Evolutionary conservation across 2,329 filamentous ascomycete genomes (phyloP).

Genomic region (Penicillium sp.): DNA sequence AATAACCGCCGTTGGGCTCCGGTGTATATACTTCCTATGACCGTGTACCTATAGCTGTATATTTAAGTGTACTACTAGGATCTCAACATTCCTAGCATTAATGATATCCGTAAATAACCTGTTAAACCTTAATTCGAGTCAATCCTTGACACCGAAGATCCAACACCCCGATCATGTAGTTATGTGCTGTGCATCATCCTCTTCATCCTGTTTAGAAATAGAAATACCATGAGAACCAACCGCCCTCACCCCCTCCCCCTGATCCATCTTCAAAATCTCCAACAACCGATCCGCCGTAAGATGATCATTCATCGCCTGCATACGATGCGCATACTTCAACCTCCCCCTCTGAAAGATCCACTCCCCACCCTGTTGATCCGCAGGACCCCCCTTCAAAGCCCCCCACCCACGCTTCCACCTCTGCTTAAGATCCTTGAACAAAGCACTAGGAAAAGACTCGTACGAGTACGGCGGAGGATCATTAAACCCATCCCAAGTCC

Average conservation of each 20-base stretch:
- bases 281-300: slow-evolving; percentile 14
- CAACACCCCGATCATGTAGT: background rate
- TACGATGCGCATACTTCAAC: slow-evolving; percentile 17
- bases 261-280: slow-evolving; percentile 10
- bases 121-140: background rate
- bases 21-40: background rate
- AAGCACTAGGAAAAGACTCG: slow-evolving; percentile 7
- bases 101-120: background rate
- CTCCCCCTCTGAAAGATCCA: slow-evolving; percentile 19
- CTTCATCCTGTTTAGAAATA: background rate
- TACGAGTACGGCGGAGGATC: slow-evolving; percentile 11
- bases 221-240: too few relatives aligned
- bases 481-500: slow-evolving; percentile 9
- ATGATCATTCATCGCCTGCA: slow-evolving; percentile 17
- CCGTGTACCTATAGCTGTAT: background rate
- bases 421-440: slow-evolving; percentile 13
- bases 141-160: background rate
- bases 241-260: background rate
- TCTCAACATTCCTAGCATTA: background rate
- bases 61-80: background rate
- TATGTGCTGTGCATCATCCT: background rate
- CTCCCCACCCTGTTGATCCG: slow-evolving; percentile 17
- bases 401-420: slow-evolving; percentile 11
- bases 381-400: slow-evolving; percentile 5
- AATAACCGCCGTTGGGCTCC: slow-evolving; percentile 1